Evolutionary conservation across 257 asterid species (phyloP).

Genomic region (Solanum chiquidenum): DNA sequence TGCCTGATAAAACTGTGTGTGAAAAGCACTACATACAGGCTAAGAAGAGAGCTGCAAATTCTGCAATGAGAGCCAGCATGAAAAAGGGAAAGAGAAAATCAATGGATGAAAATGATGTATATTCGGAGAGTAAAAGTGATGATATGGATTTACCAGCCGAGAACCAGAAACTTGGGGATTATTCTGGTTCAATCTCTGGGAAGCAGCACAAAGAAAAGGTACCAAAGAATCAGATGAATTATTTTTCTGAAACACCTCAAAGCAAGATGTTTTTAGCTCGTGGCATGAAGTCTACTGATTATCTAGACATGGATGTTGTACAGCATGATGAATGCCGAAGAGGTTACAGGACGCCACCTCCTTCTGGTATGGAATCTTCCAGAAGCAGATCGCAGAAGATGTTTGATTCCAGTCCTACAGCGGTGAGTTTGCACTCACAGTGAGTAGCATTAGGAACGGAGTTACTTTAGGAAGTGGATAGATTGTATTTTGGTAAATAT

Average conservation of each 20-base stretch:
- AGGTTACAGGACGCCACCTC: conserved; percentile 56
- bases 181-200: conserved; percentile 52
- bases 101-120: conserved; percentile 56
- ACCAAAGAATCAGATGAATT: conserved; percentile 30
- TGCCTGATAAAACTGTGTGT: conserved; percentile 99
- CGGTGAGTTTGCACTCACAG: conserved; percentile 36
- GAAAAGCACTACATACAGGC: conserved; percentile 99
- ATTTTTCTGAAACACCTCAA: conserved; percentile 70
- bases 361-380: conserved; percentile 64
- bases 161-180: conserved; percentile 55
- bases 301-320: conserved; percentile 50
- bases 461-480: neutral
- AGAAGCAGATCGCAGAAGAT: conserved; percentile 56
- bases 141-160: conserved; percentile 75
- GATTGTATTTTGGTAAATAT: neutral
- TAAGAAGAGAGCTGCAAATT: conserved; percentile 98
- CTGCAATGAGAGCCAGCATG: conserved; percentile 91
- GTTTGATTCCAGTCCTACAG: conserved; percentile 50
- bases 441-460: neutral
- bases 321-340: conserved; percentile 55
- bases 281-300: conserved; percentile 59
- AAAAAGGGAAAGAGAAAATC: conserved; percentile 70
- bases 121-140: conserved; percentile 89
- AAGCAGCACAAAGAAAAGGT: conserved; percentile 60
- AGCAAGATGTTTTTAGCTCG: conserved; percentile 47